phyloP scores from a whole-genome alignment of 1,284 basidiomycete genomes.

The Apiotrichum akiyoshidainum region DNA sequence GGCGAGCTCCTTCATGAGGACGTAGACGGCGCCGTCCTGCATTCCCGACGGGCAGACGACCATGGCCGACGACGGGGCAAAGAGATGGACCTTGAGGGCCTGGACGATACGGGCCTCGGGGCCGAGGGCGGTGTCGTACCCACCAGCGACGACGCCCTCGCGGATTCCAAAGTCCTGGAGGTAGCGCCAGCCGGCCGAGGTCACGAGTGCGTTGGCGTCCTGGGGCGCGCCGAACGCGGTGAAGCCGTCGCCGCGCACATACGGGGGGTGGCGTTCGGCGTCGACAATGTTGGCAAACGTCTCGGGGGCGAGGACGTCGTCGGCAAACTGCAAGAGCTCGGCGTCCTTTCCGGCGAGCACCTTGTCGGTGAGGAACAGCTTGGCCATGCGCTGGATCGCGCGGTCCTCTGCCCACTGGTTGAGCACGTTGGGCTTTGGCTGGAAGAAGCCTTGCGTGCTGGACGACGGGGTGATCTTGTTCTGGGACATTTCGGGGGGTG shows the following conservation, averaged over 20 bases:
- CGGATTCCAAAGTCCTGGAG: conserved; percentile 18
- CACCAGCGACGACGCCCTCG: conserved; percentile 15
- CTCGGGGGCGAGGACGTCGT: conserved; percentile 6
- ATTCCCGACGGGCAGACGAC: conserved; percentile 17
- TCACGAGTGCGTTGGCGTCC: conserved; percentile 15
- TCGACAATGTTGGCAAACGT: conserved; percentile 11
- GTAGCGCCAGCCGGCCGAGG: conserved; percentile 16
- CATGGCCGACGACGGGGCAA: conserved; percentile 9
- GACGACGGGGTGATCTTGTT: neutral
- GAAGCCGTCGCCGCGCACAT: conserved; percentile 14
- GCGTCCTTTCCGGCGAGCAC: neutral
- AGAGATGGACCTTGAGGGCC: conserved; percentile 18
- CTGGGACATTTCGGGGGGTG: too few relatives aligned
- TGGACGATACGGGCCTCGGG: conserved; percentile 19
- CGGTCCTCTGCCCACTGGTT: conserved; percentile 13
- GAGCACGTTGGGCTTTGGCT: conserved; percentile 6
- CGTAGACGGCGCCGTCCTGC: conserved; percentile 19
- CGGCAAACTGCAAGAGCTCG: conserved; percentile 2
- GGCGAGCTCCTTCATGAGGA: conserved; percentile 9
- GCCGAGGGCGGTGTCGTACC: conserved; percentile 13
- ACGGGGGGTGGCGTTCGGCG: conserved; percentile 20
- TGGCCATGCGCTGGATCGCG: conserved; percentile 7
- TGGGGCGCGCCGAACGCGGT: conserved; percentile 16
- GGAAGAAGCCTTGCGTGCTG: conserved; percentile 16
- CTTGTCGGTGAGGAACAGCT: conserved; percentile 5